A percentile compares a stretch with the other conserved stretches of the same genome.
These are phyloP conservation scores for Solanum hybrid DNA, from an alignment of 305 asterid species.

Conservation along the genomic window DNA sequence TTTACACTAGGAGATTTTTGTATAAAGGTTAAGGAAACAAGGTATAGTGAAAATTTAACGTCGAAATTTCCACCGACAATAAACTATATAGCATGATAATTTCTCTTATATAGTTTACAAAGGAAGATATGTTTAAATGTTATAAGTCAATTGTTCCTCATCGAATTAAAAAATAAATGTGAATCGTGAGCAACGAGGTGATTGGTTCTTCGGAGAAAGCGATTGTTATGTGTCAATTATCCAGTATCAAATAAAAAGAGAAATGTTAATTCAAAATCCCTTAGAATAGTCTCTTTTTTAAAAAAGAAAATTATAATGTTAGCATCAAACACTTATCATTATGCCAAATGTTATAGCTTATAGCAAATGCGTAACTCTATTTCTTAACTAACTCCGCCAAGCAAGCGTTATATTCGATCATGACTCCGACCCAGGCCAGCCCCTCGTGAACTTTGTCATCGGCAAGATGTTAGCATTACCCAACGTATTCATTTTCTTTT, in stretches of 20 bases:
- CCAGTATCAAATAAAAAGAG: background rate
- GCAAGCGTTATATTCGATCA: background rate
- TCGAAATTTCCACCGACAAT: background rate
- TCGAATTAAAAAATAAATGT: background rate
- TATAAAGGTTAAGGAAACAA: background rate
- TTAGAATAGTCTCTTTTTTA: too few relatives aligned
- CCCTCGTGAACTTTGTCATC: too few relatives aligned
- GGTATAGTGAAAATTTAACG: background rate
- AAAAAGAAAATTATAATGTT: too few relatives aligned
- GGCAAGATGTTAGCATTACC: too few relatives aligned
- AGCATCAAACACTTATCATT: rapidly evolving
- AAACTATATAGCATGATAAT: background rate
- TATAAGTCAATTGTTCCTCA: background rate
- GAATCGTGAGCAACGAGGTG: background rate
- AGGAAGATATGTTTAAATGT: background rate
- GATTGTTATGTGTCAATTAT: background rate
- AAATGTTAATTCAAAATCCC: background rate
- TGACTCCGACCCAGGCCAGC: rapidly evolving
- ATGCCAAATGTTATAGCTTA: background rate
- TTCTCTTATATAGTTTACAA: background rate
- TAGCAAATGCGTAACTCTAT: too few relatives aligned
- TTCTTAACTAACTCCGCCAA: too few relatives aligned
- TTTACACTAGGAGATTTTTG: background rate
- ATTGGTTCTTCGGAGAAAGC: background rate
- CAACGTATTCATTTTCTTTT: background rate